Percentiles rank a stretch among this genome's conserved stretches.
Evolutionary conservation across 768 basidiomycete genomes (phyloP).

Genomic region (Amanita subjunquillea): DNA sequence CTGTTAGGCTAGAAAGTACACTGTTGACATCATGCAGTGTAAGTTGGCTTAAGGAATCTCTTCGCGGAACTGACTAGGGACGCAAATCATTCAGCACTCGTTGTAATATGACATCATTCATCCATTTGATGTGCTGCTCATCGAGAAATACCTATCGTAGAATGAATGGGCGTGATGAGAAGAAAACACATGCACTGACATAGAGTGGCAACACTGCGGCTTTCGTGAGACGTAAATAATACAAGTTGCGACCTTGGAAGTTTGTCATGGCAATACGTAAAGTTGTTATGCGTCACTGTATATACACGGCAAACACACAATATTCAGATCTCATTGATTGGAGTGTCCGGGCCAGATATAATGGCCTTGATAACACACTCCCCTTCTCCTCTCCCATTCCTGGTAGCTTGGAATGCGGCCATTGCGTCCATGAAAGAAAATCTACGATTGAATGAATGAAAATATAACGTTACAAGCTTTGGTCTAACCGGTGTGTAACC

Average conservation of each 20-base stretch:
- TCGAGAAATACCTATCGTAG: constrained; percentile 67
- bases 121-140: constrained; percentile 82
- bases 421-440: constrained; percentile 71
- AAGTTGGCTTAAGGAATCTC: constrained; percentile 1
- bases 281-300: too few relatives aligned
- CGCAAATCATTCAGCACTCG: constrained; percentile 73
- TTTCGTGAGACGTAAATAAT: constrained; percentile 74
- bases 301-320: background rate
- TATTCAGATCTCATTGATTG: constrained; percentile 1
- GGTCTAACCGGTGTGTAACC: constrained; percentile 70
- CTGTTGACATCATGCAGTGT: constrained; percentile 20
- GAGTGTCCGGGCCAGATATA: constrained; percentile 64
- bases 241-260: constrained; percentile 69
- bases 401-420: constrained; percentile 75
- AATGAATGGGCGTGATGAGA: background rate
- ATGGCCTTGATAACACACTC: constrained; percentile 84
- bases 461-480: background rate
- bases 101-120: constrained; percentile 75
- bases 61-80: constrained; percentile 37
- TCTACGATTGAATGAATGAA: constrained; percentile 19
- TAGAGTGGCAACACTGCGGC: constrained; percentile 71
- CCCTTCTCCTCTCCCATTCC: constrained; percentile 78
- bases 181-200: constrained; percentile 25
- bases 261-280: background rate
- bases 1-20: constrained; percentile 57